phyloP scores from a whole-genome alignment of 2,329 filamentous ascomycete genomes.

The Xylaria digitata region DNA sequence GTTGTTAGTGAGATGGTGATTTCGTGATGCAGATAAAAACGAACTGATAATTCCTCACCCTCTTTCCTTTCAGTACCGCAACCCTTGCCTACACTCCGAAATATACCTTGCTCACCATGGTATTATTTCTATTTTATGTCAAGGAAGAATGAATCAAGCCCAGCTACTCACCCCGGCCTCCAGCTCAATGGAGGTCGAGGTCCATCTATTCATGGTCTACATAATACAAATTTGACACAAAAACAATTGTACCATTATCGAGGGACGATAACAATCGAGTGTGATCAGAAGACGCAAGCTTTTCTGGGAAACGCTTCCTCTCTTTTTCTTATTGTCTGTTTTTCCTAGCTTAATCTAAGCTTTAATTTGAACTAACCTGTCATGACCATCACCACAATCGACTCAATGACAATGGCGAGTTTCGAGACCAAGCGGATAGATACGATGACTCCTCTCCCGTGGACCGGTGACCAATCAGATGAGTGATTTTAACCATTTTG shows the following conservation, averaged over 20 bases:
- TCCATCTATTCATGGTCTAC: constrained; percentile 76
- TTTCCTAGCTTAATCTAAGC: neutral
- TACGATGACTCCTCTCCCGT: neutral
- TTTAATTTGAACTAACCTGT: neutral
- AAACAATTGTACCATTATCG: neutral
- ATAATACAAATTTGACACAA: constrained; percentile 50
- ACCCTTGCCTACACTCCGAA: constrained; percentile 85
- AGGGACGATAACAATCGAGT: too few relatives aligned
- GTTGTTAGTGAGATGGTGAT: constrained; percentile 17
- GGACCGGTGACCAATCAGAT: neutral
- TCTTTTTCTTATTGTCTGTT: neutral
- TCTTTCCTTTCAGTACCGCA: constrained; percentile 36
- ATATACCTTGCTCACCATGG: constrained; percentile 74
- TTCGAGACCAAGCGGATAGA: too few relatives aligned
- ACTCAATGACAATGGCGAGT: neutral
- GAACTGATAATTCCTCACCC: neutral
- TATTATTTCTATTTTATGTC: constrained; percentile 85
- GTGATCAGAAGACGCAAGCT: neutral
- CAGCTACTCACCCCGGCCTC: constrained; percentile 77
- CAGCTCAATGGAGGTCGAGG: constrained; percentile 70
- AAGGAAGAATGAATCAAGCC: constrained; percentile 74
- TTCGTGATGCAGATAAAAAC: constrained; percentile 38
- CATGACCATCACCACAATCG: too few relatives aligned
- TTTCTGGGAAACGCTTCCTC: neutral
- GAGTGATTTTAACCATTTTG: neutral